Evolutionary conservation across 345 rosid species (phyloP).

Genomic region (Salix dunnii): DNA sequence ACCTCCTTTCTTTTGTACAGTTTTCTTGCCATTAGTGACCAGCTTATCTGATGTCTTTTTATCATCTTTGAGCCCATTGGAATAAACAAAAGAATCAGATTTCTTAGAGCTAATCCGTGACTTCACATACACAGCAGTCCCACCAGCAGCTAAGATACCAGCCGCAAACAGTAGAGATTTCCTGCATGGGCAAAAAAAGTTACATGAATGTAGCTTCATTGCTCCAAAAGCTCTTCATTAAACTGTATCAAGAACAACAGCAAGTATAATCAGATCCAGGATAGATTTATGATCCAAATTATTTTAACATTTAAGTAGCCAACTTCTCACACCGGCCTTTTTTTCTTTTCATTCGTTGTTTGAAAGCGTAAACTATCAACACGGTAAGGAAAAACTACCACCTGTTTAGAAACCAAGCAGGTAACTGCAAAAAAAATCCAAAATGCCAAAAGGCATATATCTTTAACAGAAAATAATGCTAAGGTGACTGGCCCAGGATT

Average conservation of each 20-base stretch:
- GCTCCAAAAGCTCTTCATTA: neutral
- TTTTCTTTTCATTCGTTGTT: neutral
- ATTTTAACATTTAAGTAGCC: neutral
- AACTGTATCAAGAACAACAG: neutral
- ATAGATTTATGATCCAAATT: neutral
- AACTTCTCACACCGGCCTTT: neutral
- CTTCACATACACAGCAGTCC: constrained; percentile 72
- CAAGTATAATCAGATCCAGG: neutral
- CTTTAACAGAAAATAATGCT: neutral
- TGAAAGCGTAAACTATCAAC: neutral
- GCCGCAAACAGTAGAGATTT: constrained; percentile 74
- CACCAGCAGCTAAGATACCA: constrained; percentile 80
- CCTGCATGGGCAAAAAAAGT: constrained; percentile 39
- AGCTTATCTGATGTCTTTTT: constrained; percentile 34
- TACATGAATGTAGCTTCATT: neutral
- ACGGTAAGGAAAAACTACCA: neutral
- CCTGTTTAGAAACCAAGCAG: neutral
- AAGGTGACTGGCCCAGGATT: neutral
- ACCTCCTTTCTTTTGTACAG: constrained; percentile 54
- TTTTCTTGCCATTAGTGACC: constrained; percentile 34
- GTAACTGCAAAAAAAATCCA: neutral
- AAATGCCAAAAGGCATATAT: neutral
- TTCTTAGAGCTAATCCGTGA: constrained; percentile 44
- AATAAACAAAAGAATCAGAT: constrained; percentile 35
- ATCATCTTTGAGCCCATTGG: constrained; percentile 50